phyloP scores from a whole-genome alignment of 306 rosid species.

The Prunus salicina region DNA sequence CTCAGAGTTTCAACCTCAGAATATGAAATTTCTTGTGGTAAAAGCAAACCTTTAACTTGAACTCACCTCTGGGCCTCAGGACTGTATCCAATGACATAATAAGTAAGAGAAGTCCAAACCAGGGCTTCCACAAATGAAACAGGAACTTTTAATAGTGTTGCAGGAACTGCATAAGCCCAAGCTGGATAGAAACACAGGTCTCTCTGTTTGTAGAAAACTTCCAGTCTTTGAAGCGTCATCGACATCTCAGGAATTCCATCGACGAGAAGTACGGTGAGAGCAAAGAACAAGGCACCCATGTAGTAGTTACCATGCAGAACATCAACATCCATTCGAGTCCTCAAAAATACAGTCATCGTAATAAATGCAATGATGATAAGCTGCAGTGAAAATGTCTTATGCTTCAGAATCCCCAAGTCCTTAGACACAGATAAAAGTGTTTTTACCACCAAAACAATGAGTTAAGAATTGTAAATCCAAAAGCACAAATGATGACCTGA shows the following conservation, averaged over 20 bases:
- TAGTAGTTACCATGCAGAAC: constrained; percentile 32
- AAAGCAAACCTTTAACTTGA: not conserved
- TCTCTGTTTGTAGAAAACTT: constrained; percentile 45
- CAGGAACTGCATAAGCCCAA: constrained; percentile 54
- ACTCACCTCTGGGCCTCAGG: constrained; percentile 36
- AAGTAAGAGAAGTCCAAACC: constrained; percentile 49
- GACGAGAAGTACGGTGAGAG: constrained; percentile 28
- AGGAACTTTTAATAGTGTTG: constrained; percentile 42
- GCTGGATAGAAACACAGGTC: constrained; percentile 42
- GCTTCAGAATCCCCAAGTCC: constrained; percentile 1
- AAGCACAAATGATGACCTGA: constrained; percentile 31
- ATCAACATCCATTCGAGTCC: constrained; percentile 36
- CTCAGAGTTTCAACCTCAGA: not conserved
- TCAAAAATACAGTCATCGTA: constrained; percentile 48
- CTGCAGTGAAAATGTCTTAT: constrained; percentile 22
- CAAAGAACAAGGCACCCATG: constrained; percentile 43
- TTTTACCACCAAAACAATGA: not conserved
- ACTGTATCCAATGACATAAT: constrained; percentile 48
- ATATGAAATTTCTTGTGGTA: no score
- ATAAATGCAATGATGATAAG: constrained; percentile 30
- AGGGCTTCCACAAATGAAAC: constrained; percentile 38
- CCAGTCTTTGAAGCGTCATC: constrained; percentile 41
- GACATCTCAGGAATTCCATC: constrained; percentile 46
- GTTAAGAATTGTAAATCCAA: not conserved
- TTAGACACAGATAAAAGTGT: no score